Evolutionary conservation across 1,284 basidiomycete species (phyloP).

Genomic region (Fomitopsis palustris): DNA sequence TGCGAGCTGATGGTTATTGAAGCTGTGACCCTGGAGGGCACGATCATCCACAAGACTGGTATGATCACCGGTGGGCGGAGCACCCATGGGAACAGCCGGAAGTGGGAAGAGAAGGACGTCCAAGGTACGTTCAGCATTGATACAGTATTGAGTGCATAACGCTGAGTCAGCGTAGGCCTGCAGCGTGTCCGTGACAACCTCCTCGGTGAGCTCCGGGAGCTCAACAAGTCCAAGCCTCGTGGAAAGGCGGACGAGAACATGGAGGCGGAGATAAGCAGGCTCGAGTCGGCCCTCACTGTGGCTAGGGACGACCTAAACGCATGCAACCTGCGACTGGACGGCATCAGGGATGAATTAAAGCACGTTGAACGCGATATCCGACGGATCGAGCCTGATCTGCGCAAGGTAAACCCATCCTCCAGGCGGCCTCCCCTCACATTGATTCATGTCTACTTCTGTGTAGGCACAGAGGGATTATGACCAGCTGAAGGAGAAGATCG

Average conservation of each 20-base stretch:
- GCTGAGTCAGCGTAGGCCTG: constrained; percentile 46
- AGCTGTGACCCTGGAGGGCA: constrained; percentile 95
- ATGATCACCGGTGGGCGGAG: constrained; percentile 94
- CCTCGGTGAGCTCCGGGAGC: constrained; percentile 76
- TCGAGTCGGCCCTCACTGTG: constrained; percentile 74
- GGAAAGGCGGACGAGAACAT: constrained; percentile 82
- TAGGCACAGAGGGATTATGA: constrained; percentile 55
- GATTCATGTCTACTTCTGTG: not conserved
- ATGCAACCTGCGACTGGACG: constrained; percentile 63
- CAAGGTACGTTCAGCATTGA: constrained; percentile 50
- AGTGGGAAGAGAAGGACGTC: constrained; percentile 93
- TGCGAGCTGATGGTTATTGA: not conserved
- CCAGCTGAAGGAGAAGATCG: constrained; percentile 52
- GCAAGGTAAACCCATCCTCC: constrained; percentile 44
- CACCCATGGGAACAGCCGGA: constrained; percentile 66
- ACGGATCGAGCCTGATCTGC: constrained; percentile 61
- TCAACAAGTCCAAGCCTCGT: constrained; percentile 78
- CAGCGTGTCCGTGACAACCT: constrained; percentile 73
- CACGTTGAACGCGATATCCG: constrained; percentile 71
- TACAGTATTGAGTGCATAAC: too few relatives aligned
- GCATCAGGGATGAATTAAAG: constrained; percentile 77
- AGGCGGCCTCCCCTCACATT: not conserved
- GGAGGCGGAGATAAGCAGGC: constrained; percentile 70
- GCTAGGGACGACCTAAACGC: constrained; percentile 80
- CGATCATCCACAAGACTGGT: constrained; percentile 96